Conservation (phyloP, 768 basidiomycete genomes). For the Tulasnella sp. region DNA sequence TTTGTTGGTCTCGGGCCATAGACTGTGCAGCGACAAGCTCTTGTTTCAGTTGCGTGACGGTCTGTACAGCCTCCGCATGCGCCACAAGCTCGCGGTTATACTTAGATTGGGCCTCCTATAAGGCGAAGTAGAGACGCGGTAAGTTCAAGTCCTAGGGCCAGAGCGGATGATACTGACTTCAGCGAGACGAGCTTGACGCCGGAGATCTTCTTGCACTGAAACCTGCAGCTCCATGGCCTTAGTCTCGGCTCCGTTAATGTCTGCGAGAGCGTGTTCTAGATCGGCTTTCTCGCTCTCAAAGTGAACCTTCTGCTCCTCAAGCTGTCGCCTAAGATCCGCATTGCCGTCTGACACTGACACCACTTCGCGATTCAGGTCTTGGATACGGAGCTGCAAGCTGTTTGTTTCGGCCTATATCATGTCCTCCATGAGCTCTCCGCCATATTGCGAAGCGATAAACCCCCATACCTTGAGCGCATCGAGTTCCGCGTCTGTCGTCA, state of each 20-base stretch:
- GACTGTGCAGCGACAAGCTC: slow-evolving; percentile 46
- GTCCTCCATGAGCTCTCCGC: background rate
- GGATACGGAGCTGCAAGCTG: slow-evolving; percentile 53
- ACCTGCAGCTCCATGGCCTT: slow-evolving; percentile 51
- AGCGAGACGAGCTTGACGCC: slow-evolving; percentile 54
- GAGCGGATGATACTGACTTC: slow-evolving; percentile 35
- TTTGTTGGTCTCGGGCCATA: slow-evolving; percentile 46
- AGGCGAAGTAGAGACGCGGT: background rate
- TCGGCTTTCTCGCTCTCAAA: slow-evolving; percentile 74
- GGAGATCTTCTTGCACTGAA: slow-evolving; percentile 41
- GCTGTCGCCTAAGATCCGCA: slow-evolving; percentile 48
- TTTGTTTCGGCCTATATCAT: slow-evolving; percentile 47
- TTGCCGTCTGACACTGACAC: slow-evolving; percentile 39
- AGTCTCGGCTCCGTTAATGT: slow-evolving; percentile 66
- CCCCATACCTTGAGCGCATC: slow-evolving; percentile 55
- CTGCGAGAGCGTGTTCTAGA: slow-evolving; percentile 72
- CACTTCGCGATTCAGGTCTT: slow-evolving; percentile 42
- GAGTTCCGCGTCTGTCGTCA: slow-evolving; percentile 58
- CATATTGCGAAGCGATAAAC: background rate
- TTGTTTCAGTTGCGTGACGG: slow-evolving; percentile 50
- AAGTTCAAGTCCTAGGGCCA: background rate
- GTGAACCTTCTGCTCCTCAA: slow-evolving; percentile 57
- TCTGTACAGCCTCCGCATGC: slow-evolving; percentile 77
- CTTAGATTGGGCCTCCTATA: slow-evolving; percentile 62
- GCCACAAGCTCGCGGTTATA: slow-evolving; percentile 73